Evolutionary conservation across 768 basidiomycete genomes (phyloP).

Genomic region (Pilatotrama ljubarskyi): DNA sequence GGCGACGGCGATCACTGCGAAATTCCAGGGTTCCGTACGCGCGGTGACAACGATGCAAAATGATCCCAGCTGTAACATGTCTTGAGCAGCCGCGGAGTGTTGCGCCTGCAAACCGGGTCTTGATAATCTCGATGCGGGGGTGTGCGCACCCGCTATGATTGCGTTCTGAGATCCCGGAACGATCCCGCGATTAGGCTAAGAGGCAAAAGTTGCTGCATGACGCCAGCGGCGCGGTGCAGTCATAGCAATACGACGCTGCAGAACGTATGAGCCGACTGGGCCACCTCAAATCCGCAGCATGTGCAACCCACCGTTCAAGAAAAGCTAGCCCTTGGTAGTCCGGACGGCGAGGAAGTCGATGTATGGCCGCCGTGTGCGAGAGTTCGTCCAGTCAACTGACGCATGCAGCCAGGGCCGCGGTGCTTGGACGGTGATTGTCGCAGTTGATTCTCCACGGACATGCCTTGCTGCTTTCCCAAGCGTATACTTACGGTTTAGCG

Average conservation of each 20-base stretch:
- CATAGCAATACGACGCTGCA: neutral
- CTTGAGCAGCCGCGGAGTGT: no score
- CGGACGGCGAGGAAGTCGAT: neutral
- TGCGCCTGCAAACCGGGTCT: no score
- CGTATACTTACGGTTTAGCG: neutral
- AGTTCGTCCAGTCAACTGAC: neutral
- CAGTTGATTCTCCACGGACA: neutral
- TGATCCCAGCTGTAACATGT: no score
- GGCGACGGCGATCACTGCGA: no score
- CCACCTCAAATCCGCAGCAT: neutral
- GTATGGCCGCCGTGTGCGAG: neutral
- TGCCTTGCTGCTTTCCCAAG: neutral
- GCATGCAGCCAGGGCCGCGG: neutral
- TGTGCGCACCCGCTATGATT: no score
- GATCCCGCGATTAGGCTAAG: neutral
- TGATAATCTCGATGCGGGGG: no score
- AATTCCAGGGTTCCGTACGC: neutral
- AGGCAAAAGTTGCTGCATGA: neutral
- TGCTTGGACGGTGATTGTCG: slow-evolving; percentile 10
- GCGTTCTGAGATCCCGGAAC: neutral
- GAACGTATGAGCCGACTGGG: neutral
- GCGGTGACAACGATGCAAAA: no score
- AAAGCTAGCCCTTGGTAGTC: no score
- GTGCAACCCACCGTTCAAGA: no score
- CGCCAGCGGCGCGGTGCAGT: slow-evolving; percentile 3